These are phyloP conservation scores for Candida vartiovaarae DNA, from an alignment of 805 yeast genomes.

Conservation along the genomic window DNA sequence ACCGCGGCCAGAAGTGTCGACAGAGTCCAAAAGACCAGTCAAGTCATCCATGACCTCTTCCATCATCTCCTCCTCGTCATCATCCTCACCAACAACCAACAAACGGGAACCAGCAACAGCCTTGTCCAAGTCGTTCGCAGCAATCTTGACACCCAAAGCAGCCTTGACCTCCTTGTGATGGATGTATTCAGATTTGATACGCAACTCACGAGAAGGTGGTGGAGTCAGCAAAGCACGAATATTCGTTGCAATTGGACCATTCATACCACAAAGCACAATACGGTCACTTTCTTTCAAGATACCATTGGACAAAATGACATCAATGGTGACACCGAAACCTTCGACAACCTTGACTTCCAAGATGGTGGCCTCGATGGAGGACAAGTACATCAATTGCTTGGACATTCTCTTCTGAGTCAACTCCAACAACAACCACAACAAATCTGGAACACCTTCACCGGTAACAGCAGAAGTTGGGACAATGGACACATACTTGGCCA, in stretches of 20 bases:
- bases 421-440: constrained; percentile 90
- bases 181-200: constrained; percentile 92
- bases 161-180: constrained; percentile 98
- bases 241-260: constrained; percentile 96
- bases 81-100: constrained; percentile 92
- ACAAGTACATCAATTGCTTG: constrained; percentile 92
- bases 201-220: constrained; percentile 92
- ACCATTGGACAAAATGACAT: constrained; percentile 97
- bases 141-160: constrained; percentile 96
- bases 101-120: constrained; percentile 99
- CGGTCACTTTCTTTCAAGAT: constrained; percentile 90
- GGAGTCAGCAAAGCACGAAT: constrained; percentile 96
- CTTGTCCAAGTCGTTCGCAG: constrained; percentile 95
- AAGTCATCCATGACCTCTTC: constrained; percentile 99
- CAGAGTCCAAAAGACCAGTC: constrained; percentile 89
- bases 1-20: constrained; percentile 93
- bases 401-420: constrained; percentile 98
- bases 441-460: constrained; percentile 99
- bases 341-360: constrained; percentile 96
- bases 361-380: constrained; percentile 91
- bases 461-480: constrained; percentile 99
- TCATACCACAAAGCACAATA: constrained; percentile 92
- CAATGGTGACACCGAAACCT: constrained; percentile 98
- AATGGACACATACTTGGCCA: constrained; percentile 89
- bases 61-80: constrained; percentile 95